Evolutionary conservation across 768 basidiomycete species (phyloP), one percentile per base, ranked within the genome.

Genomic region (Lanmaoa pseudosensibilis): DNA sequence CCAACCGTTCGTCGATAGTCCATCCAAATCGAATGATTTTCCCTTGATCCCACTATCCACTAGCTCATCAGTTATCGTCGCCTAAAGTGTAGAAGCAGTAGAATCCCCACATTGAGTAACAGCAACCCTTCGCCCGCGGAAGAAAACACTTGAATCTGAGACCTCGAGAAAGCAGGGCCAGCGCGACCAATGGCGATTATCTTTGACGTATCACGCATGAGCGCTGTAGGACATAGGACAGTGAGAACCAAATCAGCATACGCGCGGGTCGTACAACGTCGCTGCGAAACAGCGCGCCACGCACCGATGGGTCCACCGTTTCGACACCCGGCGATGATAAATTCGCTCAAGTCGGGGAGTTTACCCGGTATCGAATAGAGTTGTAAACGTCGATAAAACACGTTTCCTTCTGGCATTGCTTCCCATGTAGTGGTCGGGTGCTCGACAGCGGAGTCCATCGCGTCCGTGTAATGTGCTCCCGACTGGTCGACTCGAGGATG

Each of bases 281-380:
- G 10, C 11, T 19, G 7, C 11, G 11, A 38, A 38, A 23, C 15
- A 21, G 40, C 7, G 8, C 4, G 18, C 56, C 72, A 50, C 77
- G 55, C 54, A 94, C 94, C 94, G 69, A 97, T 77, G 13, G 94
- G 95, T 16, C 95, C 96, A 36, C 93, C 93, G 71, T 90, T 84
- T 41, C 84, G 83, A 69, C 92, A 94, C 21, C 88, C 90, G 25
- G 90, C 86, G 37, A 93, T 73, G 52, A 90, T 75, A 69, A 88
- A 92, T 71, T 96, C 92, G 19, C 79, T 77, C 30, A 98, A 74
- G 69, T 90, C 83, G 4, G 87, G 87, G 6, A 92, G 75, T 65
- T 88, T 89, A 63, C 88, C 93, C 13, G 84, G 78, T 53, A 92
- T 84, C 1, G 88, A 83, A 69, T 98, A 98, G 23, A 94, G 78